Base-by-base conservation (phyloP, 176 grass and related monocot genomes). In the Avena insularis region DNA sequence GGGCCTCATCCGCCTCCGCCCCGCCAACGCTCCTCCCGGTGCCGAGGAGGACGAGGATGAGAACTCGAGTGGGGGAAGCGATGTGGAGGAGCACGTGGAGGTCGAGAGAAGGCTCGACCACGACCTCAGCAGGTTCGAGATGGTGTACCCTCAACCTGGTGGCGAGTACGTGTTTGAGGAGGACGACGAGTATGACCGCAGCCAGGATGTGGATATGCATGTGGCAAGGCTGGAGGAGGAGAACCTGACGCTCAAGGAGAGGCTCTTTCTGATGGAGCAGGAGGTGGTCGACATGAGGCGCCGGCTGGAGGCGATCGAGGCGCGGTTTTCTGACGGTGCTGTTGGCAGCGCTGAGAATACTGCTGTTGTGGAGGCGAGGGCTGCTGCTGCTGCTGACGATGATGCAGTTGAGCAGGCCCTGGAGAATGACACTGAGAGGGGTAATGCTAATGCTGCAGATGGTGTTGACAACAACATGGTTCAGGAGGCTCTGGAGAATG, bases 81-180 rank as follows among this genome's bases (percentile, higher is more conserved):
- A 98, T 15, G 91, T 95, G 0, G 95, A 98, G 85, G 91, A 95
- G 82, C 93, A 98, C 63, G 79, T 92, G 0, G 96, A 95, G 90
- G 92, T 98, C 12, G 96, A 98, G 86, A 87, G 96, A 15, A 89
- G 96, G 40, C 86, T 98, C 2, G 93, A 98, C 59, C 96, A 98
- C n/a, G 96, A 98, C 23, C 83, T 98, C 53, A 95, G 93, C 86
- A 82, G 96, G 27, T 98, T 98, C 23, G 96, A 98, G 86, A 98
- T 98, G 96, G 90, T 98, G n/a, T 96, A 94, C 71, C 97, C 94
- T 0, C 25, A 65, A 27, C 25, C 62, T 7, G 62, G 62, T 2
- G 9, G 3, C 27, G 40, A 43, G 40, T 43, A 43, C 40, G 11
- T 86, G 59, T 58, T 81, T 12, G 87, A 91, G 71, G 87, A 92